Percentiles rank a stretch among this genome's conserved stretches.
Conservation (phyloP, 371 early-diverging fungal genomes). For the Mortierella sp. region DNA sequence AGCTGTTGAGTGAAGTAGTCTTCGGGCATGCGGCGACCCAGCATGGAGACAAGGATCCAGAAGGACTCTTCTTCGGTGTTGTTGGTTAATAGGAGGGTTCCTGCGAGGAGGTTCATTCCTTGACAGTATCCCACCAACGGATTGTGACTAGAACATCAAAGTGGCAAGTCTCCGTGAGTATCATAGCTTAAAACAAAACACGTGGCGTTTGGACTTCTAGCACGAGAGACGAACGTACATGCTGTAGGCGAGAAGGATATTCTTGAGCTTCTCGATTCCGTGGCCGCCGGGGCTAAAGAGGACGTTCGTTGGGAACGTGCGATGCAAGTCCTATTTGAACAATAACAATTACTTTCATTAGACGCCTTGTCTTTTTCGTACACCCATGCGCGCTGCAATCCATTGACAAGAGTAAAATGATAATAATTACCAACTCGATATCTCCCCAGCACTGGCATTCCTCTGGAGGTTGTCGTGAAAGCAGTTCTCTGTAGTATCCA, state of each 20-base stretch:
- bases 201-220: no score
- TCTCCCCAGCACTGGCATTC: constrained; percentile 53
- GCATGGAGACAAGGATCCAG: constrained; percentile 55
- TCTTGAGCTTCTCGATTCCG: constrained; percentile 54
- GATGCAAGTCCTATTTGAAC: constrained; percentile 51
- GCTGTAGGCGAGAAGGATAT: constrained; percentile 57
- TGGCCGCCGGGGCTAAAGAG: constrained; percentile 57
- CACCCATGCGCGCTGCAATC: neutral
- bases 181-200: neutral
- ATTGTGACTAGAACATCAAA: constrained; percentile 38
- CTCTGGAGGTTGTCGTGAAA: constrained; percentile 31
- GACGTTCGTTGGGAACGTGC: constrained; percentile 59
- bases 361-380: neutral
- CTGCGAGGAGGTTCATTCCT: constrained; percentile 60
- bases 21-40: constrained; percentile 51
- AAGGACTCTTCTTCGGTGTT: constrained; percentile 59
- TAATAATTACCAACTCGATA: constrained; percentile 51
- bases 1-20: constrained; percentile 58
- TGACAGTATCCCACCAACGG: constrained; percentile 60
- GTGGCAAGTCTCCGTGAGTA: neutral
- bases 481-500: constrained; percentile 54
- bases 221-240: constrained; percentile 29
- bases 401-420: neutral
- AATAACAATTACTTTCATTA: neutral
- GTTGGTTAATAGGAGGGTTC: constrained; percentile 53